Percentiles rank a stretch among this genome's conserved stretches.
Conservation (phyloP, 1,284 basidiomycete genomes). For the Ustilago curta region DNA sequence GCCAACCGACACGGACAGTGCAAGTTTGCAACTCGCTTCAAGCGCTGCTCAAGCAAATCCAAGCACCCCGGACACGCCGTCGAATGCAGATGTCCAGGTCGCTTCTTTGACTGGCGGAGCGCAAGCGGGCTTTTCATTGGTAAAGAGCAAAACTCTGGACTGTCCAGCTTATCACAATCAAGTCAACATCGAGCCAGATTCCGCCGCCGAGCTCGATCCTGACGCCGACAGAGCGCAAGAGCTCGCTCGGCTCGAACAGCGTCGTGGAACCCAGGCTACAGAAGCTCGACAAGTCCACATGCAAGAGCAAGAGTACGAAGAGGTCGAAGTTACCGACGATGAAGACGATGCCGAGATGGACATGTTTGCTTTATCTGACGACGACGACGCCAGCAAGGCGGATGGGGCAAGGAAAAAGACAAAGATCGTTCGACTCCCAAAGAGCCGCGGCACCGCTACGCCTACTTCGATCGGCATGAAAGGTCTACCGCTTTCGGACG, state of each 20-base stretch:
- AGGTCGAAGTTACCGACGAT: constrained; percentile 64
- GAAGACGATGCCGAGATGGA: constrained; percentile 66
- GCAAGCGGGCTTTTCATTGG: constrained; percentile 16
- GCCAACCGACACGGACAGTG: neutral
- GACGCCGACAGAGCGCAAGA: constrained; percentile 41
- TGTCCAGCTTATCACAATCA: neutral
- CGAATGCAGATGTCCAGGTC: neutral
- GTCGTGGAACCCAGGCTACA: constrained; percentile 11
- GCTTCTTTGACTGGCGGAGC: neutral
- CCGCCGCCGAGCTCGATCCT: constrained; percentile 55
- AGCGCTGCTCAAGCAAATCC: neutral
- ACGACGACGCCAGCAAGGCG: constrained; percentile 5
- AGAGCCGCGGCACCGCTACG: constrained; percentile 15
- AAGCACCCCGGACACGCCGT: neutral
- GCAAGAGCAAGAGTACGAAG: constrained; percentile 55
- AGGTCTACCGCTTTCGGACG: neutral
- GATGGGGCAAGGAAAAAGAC: constrained; percentile 45
- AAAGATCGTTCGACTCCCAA: constrained; percentile 48
- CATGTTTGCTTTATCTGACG: constrained; percentile 65
- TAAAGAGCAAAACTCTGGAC: constrained; percentile 7
- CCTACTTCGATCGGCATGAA: neutral
- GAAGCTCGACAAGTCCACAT: neutral
- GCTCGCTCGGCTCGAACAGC: constrained; percentile 33
- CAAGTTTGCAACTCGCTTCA: neutral
- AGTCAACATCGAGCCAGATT: constrained; percentile 8